Evolutionary conservation across 805 yeast species (phyloP).

Genomic region (Suhomyces sp.): DNA sequence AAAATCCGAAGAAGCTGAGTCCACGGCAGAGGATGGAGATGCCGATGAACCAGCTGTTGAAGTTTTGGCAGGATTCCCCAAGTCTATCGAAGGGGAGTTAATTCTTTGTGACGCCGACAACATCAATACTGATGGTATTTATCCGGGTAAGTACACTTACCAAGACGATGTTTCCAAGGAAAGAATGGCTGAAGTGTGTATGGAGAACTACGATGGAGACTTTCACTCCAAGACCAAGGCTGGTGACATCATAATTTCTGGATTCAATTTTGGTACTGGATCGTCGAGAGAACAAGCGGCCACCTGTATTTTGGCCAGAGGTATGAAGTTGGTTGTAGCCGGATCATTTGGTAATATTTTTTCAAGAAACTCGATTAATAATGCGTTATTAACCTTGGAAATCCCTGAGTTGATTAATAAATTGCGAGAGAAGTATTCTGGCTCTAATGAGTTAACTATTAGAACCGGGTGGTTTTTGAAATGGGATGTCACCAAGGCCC

Average conservation of each 20-base stretch:
- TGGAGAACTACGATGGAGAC: slow-evolving; percentile 96
- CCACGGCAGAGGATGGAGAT: slow-evolving; percentile 29
- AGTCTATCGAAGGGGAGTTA: slow-evolving; percentile 82
- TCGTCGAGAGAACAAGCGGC: slow-evolving; percentile 99
- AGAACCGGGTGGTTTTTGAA: slow-evolving; percentile 92
- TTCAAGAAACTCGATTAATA: slow-evolving; percentile 93
- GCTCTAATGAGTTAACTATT: slow-evolving; percentile 71
- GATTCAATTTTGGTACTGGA: slow-evolving; percentile 97
- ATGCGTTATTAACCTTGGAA: slow-evolving; percentile 90
- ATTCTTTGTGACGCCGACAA: slow-evolving; percentile 96
- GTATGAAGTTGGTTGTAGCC: slow-evolving; percentile 87
- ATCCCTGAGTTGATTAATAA: slow-evolving; percentile 81
- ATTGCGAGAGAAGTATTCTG: slow-evolving; percentile 67
- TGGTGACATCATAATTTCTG: slow-evolving; percentile 87
- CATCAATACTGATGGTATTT: slow-evolving; percentile 96
- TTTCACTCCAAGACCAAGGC: slow-evolving; percentile 78
- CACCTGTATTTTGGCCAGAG: slow-evolving; percentile 93
- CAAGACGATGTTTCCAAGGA: slow-evolving; percentile 95
- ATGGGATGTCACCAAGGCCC: slow-evolving; percentile 89
- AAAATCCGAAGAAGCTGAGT: slow-evolving; percentile 28
- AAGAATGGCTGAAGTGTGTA: slow-evolving; percentile 98
- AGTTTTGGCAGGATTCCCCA: slow-evolving; percentile 89
- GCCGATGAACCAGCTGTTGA: slow-evolving; percentile 48
- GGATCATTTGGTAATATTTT: slow-evolving; percentile 98
- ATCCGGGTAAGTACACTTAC: slow-evolving; percentile 98